Evolutionary conservation across 2,329 filamentous ascomycete genomes (phyloP).

Genomic region (Cadophora gregata): DNA sequence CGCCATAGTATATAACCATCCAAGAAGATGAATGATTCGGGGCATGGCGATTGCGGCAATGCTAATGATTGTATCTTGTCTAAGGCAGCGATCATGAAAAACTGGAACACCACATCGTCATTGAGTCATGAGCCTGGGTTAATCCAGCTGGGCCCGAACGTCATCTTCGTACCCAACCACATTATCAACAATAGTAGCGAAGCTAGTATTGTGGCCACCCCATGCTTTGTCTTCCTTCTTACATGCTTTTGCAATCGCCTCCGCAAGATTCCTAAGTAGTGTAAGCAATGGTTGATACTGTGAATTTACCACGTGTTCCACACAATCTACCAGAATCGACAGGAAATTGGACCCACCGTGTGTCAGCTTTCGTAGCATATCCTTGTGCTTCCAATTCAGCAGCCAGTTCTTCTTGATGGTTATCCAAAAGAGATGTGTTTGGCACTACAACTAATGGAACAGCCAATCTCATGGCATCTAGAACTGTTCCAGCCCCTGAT

Average conservation of each 20-base stretch:
- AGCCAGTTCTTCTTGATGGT: constrained; percentile 91
- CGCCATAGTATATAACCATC: not conserved
- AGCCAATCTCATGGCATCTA: constrained; percentile 77
- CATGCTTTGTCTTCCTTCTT: constrained; percentile 33
- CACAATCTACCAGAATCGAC: not conserved
- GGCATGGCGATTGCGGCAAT: not conserved
- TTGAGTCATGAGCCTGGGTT: not conserved
- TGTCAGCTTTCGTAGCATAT: constrained; percentile 64
- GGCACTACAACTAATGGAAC: constrained; percentile 88
- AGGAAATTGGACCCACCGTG: constrained; percentile 31
- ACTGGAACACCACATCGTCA: not conserved
- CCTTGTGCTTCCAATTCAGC: constrained; percentile 74
- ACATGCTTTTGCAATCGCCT: constrained; percentile 35
- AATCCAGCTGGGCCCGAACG: constrained; percentile 33
- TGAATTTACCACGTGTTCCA: too few species aligned
- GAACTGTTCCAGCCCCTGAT: constrained; percentile 84
- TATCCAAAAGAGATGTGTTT: constrained; percentile 80
- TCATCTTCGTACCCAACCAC: constrained; percentile 40
- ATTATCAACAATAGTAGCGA: constrained; percentile 36
- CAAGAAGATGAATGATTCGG: not conserved
- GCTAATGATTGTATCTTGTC: not conserved
- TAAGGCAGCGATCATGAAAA: not conserved
- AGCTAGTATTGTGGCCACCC: constrained; percentile 30
- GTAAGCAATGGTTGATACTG: not conserved
- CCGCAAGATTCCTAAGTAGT: constrained; percentile 27